Evolutionary conservation across 2,329 filamentous ascomycete genomes (phyloP).

Genomic region (Metarhizium album): DNA sequence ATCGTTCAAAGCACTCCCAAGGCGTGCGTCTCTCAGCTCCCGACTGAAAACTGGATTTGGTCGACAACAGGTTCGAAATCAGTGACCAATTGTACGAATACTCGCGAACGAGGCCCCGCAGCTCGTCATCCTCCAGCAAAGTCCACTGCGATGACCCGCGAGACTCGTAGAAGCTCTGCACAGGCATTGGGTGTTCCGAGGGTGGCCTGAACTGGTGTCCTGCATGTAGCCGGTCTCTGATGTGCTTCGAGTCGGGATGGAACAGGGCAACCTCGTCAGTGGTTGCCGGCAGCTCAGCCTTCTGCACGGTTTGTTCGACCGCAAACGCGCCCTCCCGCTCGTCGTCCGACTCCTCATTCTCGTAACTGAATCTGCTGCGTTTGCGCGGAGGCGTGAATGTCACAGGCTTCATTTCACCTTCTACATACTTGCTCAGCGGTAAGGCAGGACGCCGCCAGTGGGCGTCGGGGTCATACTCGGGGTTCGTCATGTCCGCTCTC

Average conservation of each 20-base stretch:
- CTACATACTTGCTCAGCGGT: constrained; percentile 77
- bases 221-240: constrained; percentile 81
- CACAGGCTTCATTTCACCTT: constrained; percentile 65
- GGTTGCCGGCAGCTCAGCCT: constrained; percentile 49
- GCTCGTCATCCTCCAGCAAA: constrained; percentile 77
- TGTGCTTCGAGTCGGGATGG: constrained; percentile 76
- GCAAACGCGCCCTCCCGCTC: constrained; percentile 47
- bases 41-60: constrained; percentile 68
- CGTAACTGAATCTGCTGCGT: constrained; percentile 73
- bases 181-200: constrained; percentile 83
- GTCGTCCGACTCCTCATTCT: constrained; percentile 58
- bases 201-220: constrained; percentile 90
- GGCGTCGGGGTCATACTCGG: constrained; percentile 56
- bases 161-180: constrained; percentile 81
- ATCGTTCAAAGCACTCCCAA: constrained; percentile 98
- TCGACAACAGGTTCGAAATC: constrained; percentile 69
- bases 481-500: constrained; percentile 43
- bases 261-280: constrained; percentile 78
- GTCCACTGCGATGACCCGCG: constrained; percentile 87
- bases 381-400: constrained; percentile 58
- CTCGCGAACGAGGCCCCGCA: constrained; percentile 75
- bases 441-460: constrained; percentile 67
- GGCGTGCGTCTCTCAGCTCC: constrained; percentile 83
- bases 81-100: constrained; percentile 98
- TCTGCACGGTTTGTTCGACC: constrained; percentile 36